A percentile compares a stretch with the other conserved stretches of the same genome.
Evolutionary conservation across 2,329 filamentous ascomycete species (phyloP).

Genomic region (Endocalyx cinctus): DNA sequence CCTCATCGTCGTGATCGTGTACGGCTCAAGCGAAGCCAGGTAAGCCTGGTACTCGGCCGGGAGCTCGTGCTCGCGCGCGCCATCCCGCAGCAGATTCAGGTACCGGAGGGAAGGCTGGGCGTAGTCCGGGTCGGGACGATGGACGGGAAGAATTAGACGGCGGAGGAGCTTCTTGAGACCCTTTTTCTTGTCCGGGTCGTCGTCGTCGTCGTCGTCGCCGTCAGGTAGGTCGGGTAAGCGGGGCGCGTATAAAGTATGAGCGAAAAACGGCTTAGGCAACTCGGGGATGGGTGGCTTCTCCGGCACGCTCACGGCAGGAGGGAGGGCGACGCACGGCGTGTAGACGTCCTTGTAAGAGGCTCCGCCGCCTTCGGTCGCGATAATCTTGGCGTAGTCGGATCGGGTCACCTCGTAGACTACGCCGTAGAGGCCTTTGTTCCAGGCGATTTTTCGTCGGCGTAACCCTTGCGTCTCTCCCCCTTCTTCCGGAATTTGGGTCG

Average conservation of each 20-base stretch:
- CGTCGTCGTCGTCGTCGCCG: conserved; percentile 9
- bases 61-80: conserved; percentile 74
- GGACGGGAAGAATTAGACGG: conserved; percentile 39
- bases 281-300: conserved; percentile 52
- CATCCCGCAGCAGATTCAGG: conserved; percentile 71
- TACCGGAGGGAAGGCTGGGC: conserved; percentile 84
- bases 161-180: conserved; percentile 37
- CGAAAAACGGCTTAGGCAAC: conserved; percentile 64
- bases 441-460: conserved; percentile 35
- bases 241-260: conserved; percentile 79
- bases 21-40: conserved; percentile 64
- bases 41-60: conserved; percentile 74
- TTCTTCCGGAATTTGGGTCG: conserved; percentile 11
- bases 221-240: conserved; percentile 32
- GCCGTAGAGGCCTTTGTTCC: conserved; percentile 81
- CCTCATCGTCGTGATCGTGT: conserved; percentile 59
- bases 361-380: conserved; percentile 86
- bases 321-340: conserved; percentile 71
- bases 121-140: conserved; percentile 63
- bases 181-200: conserved; percentile 10
- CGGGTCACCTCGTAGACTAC: conserved; percentile 93
- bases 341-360: conserved; percentile 78
- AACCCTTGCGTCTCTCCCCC: neutral
- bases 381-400: conserved; percentile 77
- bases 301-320: conserved; percentile 55